Evolutionary conservation across 768 basidiomycete genomes (phyloP), one percentile per base, ranked within the genome.

Genomic region (Suillus tomentosus): DNA sequence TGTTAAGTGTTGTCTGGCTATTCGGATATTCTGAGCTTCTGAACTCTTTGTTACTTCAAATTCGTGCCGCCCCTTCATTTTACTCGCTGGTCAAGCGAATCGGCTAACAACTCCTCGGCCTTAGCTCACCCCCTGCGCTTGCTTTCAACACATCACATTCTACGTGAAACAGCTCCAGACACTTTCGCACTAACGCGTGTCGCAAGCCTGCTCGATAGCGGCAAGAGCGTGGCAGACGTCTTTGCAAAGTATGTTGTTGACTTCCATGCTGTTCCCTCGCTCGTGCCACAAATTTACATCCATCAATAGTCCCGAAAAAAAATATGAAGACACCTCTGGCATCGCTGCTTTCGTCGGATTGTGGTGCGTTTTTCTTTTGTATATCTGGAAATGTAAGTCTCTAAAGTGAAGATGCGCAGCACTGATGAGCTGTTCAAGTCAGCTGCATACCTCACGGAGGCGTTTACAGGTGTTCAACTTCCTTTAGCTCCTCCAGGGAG

Each of bases 351-450:
- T 56, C 22, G 55, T 91, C 13, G 90, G 87, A 11, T 70, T 91
- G 53, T 86, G 83, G 91, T 91, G 61, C 47, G 86, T 77, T 24
- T 27, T 3, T 31, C 7, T 14, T 43, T 47, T 39, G 40, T 9
- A 11, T 22, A 24, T 17, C 39, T 58, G 24, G 15, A 40, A 15
- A 3, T 40, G 5, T 40, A 40, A 0, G 19, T 27, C 17, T 40
- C 15, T 58, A 27, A 58, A 40, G 37, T 15, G 4, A 17, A 24
- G 7, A 37, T 27, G 1, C 39, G 13, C 65, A 92, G 91, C 66
- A 82, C 88, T 7, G 91, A 93, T 69, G 91, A 93, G 70, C 82
- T 92, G 47, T 85, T 87, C 78, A 92, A 92, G 74, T 82, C 90
- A 1, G 85, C 89, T 13, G 87, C 88, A 7, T 92, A 89, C 68